These are phyloP conservation scores for Xylaria sp. DNA, from an alignment of 2,329 filamentous ascomycete species.

Conservation along the genomic window DNA sequence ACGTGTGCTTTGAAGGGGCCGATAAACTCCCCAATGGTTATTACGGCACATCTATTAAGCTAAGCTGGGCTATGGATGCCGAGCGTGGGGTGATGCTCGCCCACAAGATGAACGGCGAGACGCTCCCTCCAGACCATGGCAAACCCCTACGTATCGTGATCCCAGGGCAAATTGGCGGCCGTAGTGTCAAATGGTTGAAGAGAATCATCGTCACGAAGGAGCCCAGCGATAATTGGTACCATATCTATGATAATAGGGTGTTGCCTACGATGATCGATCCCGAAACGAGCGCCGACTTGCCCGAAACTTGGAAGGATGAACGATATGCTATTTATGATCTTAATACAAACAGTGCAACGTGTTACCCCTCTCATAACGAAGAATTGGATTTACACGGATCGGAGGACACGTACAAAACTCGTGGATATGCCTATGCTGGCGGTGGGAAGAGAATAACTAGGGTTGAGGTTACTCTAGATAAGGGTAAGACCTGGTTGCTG, in stretches of 20 bases:
- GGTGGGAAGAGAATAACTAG: slow-evolving; percentile 85
- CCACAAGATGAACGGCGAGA: slow-evolving; percentile 89
- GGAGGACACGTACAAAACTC: slow-evolving; percentile 68
- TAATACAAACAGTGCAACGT: slow-evolving; percentile 85
- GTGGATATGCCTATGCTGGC: slow-evolving; percentile 88
- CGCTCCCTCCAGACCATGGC: slow-evolving; percentile 83
- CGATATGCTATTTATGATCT: slow-evolving; percentile 93
- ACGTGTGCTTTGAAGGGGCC: slow-evolving; percentile 91
- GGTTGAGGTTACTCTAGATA: slow-evolving; percentile 85
- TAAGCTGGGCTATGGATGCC: slow-evolving; percentile 87
- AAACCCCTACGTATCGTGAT: slow-evolving; percentile 85
- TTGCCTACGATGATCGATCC: slow-evolving; percentile 87
- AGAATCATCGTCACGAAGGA: slow-evolving; percentile 78
- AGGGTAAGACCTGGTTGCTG: slow-evolving; percentile 81
- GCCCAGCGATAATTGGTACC: slow-evolving; percentile 94
- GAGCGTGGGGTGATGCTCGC: slow-evolving; percentile 88
- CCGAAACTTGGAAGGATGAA: slow-evolving; percentile 86
- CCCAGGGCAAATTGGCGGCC: slow-evolving; percentile 89
- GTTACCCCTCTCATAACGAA: slow-evolving; percentile 83
- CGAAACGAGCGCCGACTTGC: slow-evolving; percentile 78
- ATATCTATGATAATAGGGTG: slow-evolving; percentile 92
- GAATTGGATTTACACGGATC: slow-evolving; percentile 61
- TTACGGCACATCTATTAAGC: slow-evolving; percentile 87
- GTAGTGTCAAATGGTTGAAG: slow-evolving; percentile 94
- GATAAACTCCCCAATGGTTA: slow-evolving; percentile 88